phyloP scores from a whole-genome alignment of 345 rosid genomes.

The Corymbia maculata region DNA sequence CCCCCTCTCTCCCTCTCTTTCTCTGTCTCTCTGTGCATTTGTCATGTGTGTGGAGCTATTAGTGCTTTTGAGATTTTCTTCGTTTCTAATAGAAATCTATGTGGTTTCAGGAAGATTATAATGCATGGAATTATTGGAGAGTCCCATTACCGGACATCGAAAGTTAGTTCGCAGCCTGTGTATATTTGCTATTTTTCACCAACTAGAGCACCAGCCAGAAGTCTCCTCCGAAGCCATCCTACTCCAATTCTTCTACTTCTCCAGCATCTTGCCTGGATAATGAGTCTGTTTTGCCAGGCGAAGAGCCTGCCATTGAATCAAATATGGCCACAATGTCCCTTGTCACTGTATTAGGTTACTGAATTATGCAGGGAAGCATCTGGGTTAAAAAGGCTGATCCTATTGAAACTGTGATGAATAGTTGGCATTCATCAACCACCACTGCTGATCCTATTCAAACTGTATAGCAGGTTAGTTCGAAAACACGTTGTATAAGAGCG shows the following conservation, averaged over 20 bases:
- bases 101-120: conserved; percentile 67
- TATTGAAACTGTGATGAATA: not conserved
- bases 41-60: not conserved
- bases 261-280: not conserved
- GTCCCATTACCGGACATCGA: conserved; percentile 53
- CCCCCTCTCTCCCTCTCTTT: too few relatives aligned
- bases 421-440: not conserved
- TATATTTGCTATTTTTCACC: not conserved
- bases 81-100: not conserved
- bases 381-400: not conserved
- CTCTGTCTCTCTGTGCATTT: not conserved
- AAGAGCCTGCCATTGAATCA: not conserved
- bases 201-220: not conserved
- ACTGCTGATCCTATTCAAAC: not conserved
- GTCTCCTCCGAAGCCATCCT: not conserved
- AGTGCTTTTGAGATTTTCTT: not conserved
- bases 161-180: not conserved
- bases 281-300: not conserved
- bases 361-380: not conserved
- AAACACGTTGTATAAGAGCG: not conserved
- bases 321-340: not conserved
- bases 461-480: not conserved
- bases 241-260: not conserved
- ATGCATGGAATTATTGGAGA: conserved; percentile 86
- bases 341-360: not conserved